Conservation (phyloP, 306 rosid genomes). For the Astragalus glycyphyllos region DNA sequence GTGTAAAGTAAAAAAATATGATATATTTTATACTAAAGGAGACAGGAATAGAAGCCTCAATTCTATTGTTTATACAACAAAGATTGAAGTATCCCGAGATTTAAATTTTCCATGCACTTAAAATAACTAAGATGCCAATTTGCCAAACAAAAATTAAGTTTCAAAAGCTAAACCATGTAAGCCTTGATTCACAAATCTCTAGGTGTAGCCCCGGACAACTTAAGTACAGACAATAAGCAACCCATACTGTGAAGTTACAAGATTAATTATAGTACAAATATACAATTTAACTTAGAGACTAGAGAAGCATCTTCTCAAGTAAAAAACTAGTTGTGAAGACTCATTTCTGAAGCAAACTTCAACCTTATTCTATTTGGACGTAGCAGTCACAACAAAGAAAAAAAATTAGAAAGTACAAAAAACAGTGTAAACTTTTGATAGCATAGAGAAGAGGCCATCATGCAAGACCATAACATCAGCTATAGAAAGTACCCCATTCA, state of each 20-base stretch:
- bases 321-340: constrained; percentile 38
- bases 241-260: constrained; percentile 44
- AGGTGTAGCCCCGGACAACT: constrained; percentile 47
- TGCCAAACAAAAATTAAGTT: constrained; percentile 39
- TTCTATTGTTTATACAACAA: constrained; percentile 49
- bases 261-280: constrained; percentile 30
- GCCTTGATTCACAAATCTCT: constrained; percentile 63
- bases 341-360: constrained; percentile 9
- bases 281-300: constrained; percentile 35
- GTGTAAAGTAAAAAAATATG: constrained; percentile 49
- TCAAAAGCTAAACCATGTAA: constrained; percentile 42
- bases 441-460: too few species aligned
- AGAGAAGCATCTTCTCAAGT: constrained; percentile 56
- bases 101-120: constrained; percentile 38
- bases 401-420: background rate
- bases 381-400: constrained; percentile 41
- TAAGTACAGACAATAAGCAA: constrained; percentile 51
- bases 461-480: too few species aligned
- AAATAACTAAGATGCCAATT: constrained; percentile 40
- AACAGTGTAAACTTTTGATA: constrained; percentile 7
- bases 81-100: constrained; percentile 60
- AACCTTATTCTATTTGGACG: constrained; percentile 35
- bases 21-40: constrained; percentile 13
- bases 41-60: constrained; percentile 75
- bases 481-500: too few species aligned